Percentiles rank a stretch among this genome's conserved stretches.
Evolutionary conservation across 768 basidiomycete genomes (phyloP).

Genomic region (Naematelia aurantialba): DNA sequence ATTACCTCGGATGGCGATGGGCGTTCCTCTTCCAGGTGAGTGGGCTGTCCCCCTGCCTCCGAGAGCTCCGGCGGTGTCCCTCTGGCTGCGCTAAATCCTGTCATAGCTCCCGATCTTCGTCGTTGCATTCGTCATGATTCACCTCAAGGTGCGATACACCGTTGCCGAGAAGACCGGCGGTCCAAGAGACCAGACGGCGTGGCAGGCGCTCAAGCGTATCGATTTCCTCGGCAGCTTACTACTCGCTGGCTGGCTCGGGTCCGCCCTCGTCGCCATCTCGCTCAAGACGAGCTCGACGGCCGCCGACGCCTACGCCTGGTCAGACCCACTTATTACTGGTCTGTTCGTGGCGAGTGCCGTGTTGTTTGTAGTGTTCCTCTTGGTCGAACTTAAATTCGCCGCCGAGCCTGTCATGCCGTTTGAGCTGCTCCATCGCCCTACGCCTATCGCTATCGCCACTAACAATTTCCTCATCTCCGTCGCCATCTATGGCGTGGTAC

Average conservation of each 20-base stretch:
- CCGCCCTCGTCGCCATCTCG: constrained; percentile 39
- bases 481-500: constrained; percentile 23
- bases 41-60: constrained; percentile 6
- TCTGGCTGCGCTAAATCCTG: constrained; percentile 5
- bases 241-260: constrained; percentile 56
- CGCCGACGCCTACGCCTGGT: constrained; percentile 65
- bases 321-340: constrained; percentile 63
- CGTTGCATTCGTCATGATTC: constrained; percentile 67
- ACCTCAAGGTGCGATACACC: constrained; percentile 73
- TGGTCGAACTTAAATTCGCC: constrained; percentile 72
- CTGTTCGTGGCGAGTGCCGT: constrained; percentile 62
- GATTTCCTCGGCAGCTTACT: constrained; percentile 81
- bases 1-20: constrained; percentile 73
- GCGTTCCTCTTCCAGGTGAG: constrained; percentile 82
- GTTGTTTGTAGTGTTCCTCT: constrained; percentile 59
- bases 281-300: constrained; percentile 54
- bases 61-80: too few species aligned
- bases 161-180: constrained; percentile 50
- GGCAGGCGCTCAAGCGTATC: constrained; percentile 60
- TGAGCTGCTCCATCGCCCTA: constrained; percentile 67
- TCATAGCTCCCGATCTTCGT: constrained; percentile 70
- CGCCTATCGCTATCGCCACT: constrained; percentile 72
- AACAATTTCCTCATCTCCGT: constrained; percentile 61
- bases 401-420: constrained; percentile 87
- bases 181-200: constrained; percentile 3